Percentiles rank a stretch among this genome's conserved stretches.
Evolutionary conservation across 345 rosid genomes (phyloP).

Genomic region (Nephelium lappaceum): DNA sequence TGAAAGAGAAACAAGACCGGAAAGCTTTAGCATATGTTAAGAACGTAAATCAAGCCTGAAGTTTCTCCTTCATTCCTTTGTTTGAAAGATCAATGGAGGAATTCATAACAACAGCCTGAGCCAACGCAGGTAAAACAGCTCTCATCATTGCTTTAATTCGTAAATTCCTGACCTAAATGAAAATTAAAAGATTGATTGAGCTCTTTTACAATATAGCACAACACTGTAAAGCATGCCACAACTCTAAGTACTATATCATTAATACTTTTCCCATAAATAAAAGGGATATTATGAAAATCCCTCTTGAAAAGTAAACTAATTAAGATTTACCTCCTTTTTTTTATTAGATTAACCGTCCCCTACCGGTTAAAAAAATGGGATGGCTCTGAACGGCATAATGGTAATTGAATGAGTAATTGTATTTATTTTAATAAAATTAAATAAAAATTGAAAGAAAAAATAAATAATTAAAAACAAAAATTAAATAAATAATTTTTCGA

Average conservation of each 20-base stretch:
- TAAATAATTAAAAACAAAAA: no score
- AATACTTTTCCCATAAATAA: not conserved
- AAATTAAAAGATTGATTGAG: slow-evolving; percentile 2
- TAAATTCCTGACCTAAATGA: slow-evolving; percentile 69
- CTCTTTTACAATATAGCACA: slow-evolving; percentile 5
- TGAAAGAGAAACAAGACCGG: not conserved
- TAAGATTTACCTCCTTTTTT: no score
- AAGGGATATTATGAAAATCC: no score
- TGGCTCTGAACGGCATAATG: no score
- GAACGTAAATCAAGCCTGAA: slow-evolving; percentile 53
- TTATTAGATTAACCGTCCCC: no score
- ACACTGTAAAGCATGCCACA: slow-evolving; percentile 11
- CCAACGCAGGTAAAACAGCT: slow-evolving; percentile 86
- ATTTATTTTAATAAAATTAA: no score
- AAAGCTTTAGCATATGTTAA: not conserved
- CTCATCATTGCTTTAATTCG: slow-evolving; percentile 95
- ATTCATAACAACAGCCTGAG: slow-evolving; percentile 78
- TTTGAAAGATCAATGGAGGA: slow-evolving; percentile 33
- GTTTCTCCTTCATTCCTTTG: slow-evolving; percentile 60
- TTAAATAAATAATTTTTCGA: no score
- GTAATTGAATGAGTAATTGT: no score
- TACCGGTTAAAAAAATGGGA: no score
- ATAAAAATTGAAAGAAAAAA: no score
- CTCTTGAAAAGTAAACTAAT: no score
- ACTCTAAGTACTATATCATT: not conserved